A percentile compares a stretch with the other conserved stretches of the same genome.
Evolutionary conservation across 768 basidiomycete genomes (phyloP).

Genomic region (Suillus decipiens): DNA sequence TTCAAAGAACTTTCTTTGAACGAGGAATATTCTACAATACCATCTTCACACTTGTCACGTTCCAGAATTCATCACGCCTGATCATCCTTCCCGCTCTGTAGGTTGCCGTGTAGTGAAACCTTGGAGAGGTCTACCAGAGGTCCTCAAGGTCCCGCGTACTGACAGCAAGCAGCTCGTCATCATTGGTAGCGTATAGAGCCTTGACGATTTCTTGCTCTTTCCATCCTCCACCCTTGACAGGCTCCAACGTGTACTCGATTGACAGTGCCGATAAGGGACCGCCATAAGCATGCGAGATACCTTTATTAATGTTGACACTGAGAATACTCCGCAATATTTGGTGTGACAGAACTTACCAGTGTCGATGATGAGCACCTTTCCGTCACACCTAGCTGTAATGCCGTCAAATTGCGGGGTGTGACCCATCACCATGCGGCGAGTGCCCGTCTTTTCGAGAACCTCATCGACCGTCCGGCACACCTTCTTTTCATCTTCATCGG

Average conservation of each 20-base stretch:
- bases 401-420: slow-evolving; percentile 92
- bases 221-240: slow-evolving; percentile 41
- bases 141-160: slow-evolving; percentile 30
- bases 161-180: slow-evolving; percentile 31
- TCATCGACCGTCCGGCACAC: slow-evolving; percentile 72
- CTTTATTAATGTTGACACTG: slow-evolving; percentile 35
- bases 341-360: slow-evolving; percentile 57
- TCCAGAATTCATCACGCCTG: not conserved
- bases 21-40: not conserved
- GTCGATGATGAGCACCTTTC: slow-evolving; percentile 95
- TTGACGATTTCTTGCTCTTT: slow-evolving; percentile 39
- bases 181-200: slow-evolving; percentile 35
- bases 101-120: not conserved
- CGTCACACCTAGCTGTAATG: slow-evolving; percentile 84
- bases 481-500: slow-evolving; percentile 65
- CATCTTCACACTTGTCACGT: not conserved
- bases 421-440: slow-evolving; percentile 90
- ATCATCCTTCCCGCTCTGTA: not conserved
- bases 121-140: slow-evolving; percentile 11
- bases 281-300: slow-evolving; percentile 97
- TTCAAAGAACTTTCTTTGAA: not conserved
- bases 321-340: slow-evolving; percentile 5
- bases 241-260: slow-evolving; percentile 81
- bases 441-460: slow-evolving; percentile 75
- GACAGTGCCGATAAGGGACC: slow-evolving; percentile 88